Base-by-base conservation (phyloP, 257 asterid genomes). In the Solanum megistacrolobum region DNA sequence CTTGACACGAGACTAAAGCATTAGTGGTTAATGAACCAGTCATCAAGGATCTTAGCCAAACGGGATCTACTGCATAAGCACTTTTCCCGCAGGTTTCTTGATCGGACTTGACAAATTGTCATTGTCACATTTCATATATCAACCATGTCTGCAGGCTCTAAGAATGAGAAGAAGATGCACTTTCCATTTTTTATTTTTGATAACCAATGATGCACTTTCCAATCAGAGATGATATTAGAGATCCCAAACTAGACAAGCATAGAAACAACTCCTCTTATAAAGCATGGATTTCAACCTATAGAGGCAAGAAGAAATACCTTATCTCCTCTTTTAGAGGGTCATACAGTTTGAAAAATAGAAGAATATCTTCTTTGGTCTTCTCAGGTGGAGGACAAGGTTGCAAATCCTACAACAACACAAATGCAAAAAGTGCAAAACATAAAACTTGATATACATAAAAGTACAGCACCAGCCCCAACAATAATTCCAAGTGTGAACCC, bases 321-420 rank as follows among this genome's bases (percentile, higher is more conserved):
- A 95, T 90, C 88, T 93, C 94, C 90, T 94, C 98, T 88, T 93
- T 93, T 85, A 89, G 83, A 88, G 98, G 98, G 74, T 95, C 98
- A 75, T 94, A 93, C 72, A 92, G 93, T 87, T 95, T 94, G 91
- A 95, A 94, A 90, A 93, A 94, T 90, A 95, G 91, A 89, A 95
- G 93, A 88, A 95, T 95, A 76, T 95, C 95, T 13, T 94, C 98
- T 92, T 94, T 95, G 48, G 91, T 89, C 88, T 93, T 95, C 88
- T 90, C 94, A 71, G 92, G 94, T 83, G 93, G 94, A 89, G 94
- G 91, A 68, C 93, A 88, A 29, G 98, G 96, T 87, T 66, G 92
- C 92, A 90, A 86, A 89, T 93, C 98, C 98, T 95, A 68, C 89
- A 88, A 39, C 39, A 85, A 46, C 83, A 82, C 34, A 55, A 36